These are phyloP conservation scores for Niebla homalea DNA, from an alignment of 495 filamentous ascomycete genomes.

Conservation along the genomic window DNA sequence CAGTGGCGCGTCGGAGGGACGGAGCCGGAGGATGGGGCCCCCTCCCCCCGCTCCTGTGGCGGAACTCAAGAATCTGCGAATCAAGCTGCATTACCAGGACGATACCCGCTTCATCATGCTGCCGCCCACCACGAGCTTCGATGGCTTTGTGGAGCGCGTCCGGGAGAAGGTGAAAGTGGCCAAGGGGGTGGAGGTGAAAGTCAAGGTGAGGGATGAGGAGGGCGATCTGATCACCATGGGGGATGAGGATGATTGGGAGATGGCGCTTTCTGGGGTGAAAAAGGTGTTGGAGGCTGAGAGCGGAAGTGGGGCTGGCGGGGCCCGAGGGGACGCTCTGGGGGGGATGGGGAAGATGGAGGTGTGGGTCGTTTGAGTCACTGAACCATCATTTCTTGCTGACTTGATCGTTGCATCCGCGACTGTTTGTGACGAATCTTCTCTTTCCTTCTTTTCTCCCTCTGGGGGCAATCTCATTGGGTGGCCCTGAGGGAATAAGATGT, in stretches of 20 bases:
- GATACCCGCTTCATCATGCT: slow-evolving; percentile 95
- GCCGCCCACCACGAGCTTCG: slow-evolving; percentile 53
- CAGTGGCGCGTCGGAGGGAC: slow-evolving; percentile 15
- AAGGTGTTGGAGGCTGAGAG: slow-evolving; percentile 49
- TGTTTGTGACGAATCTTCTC: too few species aligned
- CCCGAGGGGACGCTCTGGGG: slow-evolving; percentile 40
- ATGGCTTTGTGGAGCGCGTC: slow-evolving; percentile 62
- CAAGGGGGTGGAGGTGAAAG: slow-evolving; percentile 64
- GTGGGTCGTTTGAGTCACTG: slow-evolving; percentile 3
- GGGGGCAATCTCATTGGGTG: too few species aligned
- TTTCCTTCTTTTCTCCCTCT: too few species aligned
- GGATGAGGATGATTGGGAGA: slow-evolving; percentile 90
- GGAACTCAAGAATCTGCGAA: slow-evolving; percentile 50
- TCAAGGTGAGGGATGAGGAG: slow-evolving; percentile 71
- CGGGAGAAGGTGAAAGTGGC: slow-evolving; percentile 71
- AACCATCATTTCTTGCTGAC: too few species aligned
- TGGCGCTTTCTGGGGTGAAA: slow-evolving; percentile 57
- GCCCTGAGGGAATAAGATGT: too few species aligned
- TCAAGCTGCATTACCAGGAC: slow-evolving; percentile 75
- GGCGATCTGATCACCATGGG: slow-evolving; percentile 94
- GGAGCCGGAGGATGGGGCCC: slow-evolving; percentile 15
- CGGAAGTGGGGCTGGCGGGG: slow-evolving; percentile 35
- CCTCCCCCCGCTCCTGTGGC: slow-evolving; percentile 22
- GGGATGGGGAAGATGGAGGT: slow-evolving; percentile 97
- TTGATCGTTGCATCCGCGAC: too few species aligned